Base-by-base conservation (phyloP, 2,329 filamentous ascomycete genomes). In the Drechslerella coelobrocha region DNA sequence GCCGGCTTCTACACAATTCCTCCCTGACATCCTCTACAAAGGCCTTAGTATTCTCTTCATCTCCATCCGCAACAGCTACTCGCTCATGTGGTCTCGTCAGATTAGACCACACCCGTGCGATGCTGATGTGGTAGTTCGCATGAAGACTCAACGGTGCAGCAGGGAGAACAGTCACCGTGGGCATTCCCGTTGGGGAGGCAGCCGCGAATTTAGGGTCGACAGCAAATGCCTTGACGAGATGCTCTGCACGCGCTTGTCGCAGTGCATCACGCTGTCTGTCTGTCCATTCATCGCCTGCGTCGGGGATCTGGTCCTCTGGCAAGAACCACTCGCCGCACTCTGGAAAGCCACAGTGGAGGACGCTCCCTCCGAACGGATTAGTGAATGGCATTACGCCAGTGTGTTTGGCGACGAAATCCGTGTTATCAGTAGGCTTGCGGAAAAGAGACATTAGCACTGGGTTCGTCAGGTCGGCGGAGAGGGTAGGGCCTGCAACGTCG, bases 81-180 rank as follows among this genome's bases (percentile, higher is more conserved):
- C 51, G 27, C 14, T 45, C 41, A 9, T 23, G 19, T n/a, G 21
- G 12, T 23, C 21, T 34, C n/a, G 14, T 19, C 14, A 73, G 54
- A 31, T 41, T 37, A 1, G 71, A 63, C 78, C 77, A 78, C 12
- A 73, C 73, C 10, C 75, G 62, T 24, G 71, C 77, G 23, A 78
- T 73, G 59, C 55, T 74, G 4, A 76, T 74, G 43, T 78, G 77
- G 26, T 77, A 31, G 19, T 75, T 78, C 5, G 39, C 61, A 53
- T 78, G 77, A 8, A 62, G 61, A 5, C 75, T 76, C 1, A 62
- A 65, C 1, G 78, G 77, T 7, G 76, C 69, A 1, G 50, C 57
- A 0, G 76, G 75, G 0, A 48, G 54, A 2, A 50, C 37, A 0
- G 73, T 72, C 2, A 69, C 72, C 34, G 76, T 75, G 0, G 78